Evolutionary conservation across 208 protist genomes (phyloP).

Genomic region (Phytomonas francai): DNA sequence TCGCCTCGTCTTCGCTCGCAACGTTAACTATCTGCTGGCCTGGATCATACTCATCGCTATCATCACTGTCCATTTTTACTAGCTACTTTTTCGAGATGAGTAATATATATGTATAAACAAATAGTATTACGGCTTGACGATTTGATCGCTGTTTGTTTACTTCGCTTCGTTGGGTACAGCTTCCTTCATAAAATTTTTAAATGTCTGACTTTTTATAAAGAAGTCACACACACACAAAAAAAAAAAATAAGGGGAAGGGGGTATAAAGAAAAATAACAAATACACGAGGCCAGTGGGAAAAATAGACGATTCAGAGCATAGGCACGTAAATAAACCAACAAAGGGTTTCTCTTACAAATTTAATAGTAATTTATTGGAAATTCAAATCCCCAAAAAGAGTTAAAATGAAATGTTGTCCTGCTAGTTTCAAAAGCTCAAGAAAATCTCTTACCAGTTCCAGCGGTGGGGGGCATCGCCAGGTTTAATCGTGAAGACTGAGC

Average conservation of each 20-base stretch:
- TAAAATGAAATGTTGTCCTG: slow-evolving; percentile 13
- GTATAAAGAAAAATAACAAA: not conserved
- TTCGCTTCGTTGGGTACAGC: not conserved
- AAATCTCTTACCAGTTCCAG: slow-evolving; percentile 67
- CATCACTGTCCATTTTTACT: slow-evolving; percentile 30
- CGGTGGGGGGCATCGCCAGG: slow-evolving; percentile 78
- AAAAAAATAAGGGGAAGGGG: not conserved
- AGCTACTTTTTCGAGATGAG: not conserved
- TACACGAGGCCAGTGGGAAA: not conserved
- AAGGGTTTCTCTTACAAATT: not conserved
- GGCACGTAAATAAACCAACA: not conserved
- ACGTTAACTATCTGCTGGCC: slow-evolving; percentile 14
- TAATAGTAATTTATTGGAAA: not conserved
- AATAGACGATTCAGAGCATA: not conserved
- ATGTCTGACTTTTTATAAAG: not conserved
- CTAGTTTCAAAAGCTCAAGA: slow-evolving; percentile 5
- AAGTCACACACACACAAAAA: not conserved
- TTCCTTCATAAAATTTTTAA: not conserved
- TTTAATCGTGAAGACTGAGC: slow-evolving; percentile 82
- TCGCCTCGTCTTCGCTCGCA: not conserved
- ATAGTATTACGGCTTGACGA: not conserved
- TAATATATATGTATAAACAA: not conserved
- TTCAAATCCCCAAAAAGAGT: not conserved
- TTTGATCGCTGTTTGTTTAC: not conserved
- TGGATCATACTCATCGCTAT: slow-evolving; percentile 50